Conservation (phyloP, 1,284 basidiomycete species). For the Pseudozyma hubeiensis region DNA sequence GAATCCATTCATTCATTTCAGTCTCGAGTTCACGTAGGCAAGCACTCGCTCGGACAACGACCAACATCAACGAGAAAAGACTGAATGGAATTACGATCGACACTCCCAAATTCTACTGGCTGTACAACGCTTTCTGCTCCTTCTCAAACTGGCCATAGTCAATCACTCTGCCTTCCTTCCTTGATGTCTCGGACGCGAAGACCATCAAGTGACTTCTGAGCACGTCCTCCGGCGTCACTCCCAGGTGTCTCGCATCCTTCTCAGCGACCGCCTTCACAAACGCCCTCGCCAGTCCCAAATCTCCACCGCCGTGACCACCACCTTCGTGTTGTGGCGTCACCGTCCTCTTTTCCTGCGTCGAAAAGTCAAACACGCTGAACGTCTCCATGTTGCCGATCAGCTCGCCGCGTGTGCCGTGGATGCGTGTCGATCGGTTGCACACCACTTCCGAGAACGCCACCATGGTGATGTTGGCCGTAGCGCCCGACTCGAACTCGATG, state of each 20-base stretch:
- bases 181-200: slow-evolving; percentile 26
- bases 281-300: slow-evolving; percentile 34
- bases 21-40: too few relatives aligned
- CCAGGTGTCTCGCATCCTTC: slow-evolving; percentile 28
- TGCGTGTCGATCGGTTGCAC: slow-evolving; percentile 43
- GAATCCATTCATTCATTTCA: neutral
- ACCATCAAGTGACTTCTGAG: slow-evolving; percentile 41
- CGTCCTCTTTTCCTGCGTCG: slow-evolving; percentile 35
- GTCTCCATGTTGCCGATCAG: slow-evolving; percentile 36
- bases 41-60: neutral
- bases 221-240: slow-evolving; percentile 40
- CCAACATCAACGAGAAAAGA: neutral
- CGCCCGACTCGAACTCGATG: slow-evolving; percentile 38
- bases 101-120: neutral
- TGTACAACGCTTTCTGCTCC: slow-evolving; percentile 31
- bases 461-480: slow-evolving; percentile 42
- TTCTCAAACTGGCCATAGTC: slow-evolving; percentile 28
- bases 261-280: slow-evolving; percentile 43
- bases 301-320: slow-evolving; percentile 39
- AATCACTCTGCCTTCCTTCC: slow-evolving; percentile 26
- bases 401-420: slow-evolving; percentile 39
- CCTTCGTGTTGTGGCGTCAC: slow-evolving; percentile 30
- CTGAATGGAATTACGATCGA: neutral
- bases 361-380: slow-evolving; percentile 41
- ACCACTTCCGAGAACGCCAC: slow-evolving; percentile 34